phyloP scores from a whole-genome alignment of 2,329 filamentous ascomycete genomes.

The Xylaria sp. region DNA sequence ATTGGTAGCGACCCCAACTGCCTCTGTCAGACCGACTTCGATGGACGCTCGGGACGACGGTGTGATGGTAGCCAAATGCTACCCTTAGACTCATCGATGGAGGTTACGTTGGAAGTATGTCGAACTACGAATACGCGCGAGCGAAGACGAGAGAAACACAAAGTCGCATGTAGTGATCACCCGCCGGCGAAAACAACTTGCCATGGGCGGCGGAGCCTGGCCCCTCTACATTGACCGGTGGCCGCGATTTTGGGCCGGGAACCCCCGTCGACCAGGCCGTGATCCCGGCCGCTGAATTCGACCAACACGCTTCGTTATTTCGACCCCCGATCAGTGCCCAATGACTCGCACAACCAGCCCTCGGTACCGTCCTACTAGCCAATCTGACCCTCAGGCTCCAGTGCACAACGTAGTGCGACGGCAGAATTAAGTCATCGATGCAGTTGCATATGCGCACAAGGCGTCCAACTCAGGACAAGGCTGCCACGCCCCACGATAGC shows the following conservation, averaged over 20 bases:
- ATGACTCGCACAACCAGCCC: slow-evolving; percentile 39
- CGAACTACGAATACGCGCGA: slow-evolving; percentile 21
- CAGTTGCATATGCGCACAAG: slow-evolving; percentile 31
- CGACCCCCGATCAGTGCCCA: slow-evolving; percentile 47
- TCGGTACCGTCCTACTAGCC: slow-evolving; percentile 40
- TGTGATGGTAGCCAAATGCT: slow-evolving; percentile 8
- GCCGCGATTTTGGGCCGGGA: slow-evolving; percentile 35
- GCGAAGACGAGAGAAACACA: slow-evolving; percentile 18
- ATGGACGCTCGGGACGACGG: slow-evolving; percentile 12
- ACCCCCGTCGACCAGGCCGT: slow-evolving; percentile 41
- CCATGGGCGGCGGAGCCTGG: slow-evolving; percentile 44
- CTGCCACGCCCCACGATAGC: slow-evolving; percentile 30
- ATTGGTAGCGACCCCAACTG: slow-evolving; percentile 11
- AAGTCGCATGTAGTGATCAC: slow-evolving; percentile 20
- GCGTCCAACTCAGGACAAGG: slow-evolving; percentile 34
- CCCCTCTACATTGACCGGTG: slow-evolving; percentile 40
- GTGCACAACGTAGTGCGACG: slow-evolving; percentile 39
- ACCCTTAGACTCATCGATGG: slow-evolving; percentile 17
- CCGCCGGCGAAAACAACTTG: slow-evolving; percentile 21
- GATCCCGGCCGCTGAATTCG: slow-evolving; percentile 39
- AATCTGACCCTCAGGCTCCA: slow-evolving; percentile 39
- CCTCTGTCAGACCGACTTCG: slow-evolving; percentile 3
- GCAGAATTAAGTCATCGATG: slow-evolving; percentile 25
- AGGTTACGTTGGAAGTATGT: slow-evolving; percentile 6
- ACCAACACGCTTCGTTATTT: slow-evolving; percentile 40